Percentiles rank a stretch among this genome's conserved stretches.
Evolutionary conservation across 2,329 filamentous ascomycete genomes (phyloP).

Genomic region (Cladosporium sp.): DNA sequence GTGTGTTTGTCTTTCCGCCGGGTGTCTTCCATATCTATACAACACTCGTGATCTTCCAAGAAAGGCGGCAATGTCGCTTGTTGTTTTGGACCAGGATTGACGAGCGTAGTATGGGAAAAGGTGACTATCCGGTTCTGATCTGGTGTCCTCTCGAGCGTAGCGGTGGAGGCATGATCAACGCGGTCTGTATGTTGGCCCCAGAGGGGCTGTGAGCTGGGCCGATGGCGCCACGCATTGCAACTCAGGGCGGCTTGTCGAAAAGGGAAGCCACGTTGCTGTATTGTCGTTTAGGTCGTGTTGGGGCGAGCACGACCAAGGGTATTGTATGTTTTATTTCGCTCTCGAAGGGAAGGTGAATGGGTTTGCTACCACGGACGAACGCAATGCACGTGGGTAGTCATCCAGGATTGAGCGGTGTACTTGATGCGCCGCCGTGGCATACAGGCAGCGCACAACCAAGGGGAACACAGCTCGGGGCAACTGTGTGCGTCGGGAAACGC

Average conservation of each 20-base stretch:
- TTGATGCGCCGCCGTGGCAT: conserved; percentile 13
- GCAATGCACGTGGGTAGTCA: too few species aligned
- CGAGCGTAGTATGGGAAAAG: neutral
- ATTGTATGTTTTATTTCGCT: conserved; percentile 2
- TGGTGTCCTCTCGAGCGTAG: conserved; percentile 20
- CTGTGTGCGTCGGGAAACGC: too few species aligned
- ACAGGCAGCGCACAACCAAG: neutral
- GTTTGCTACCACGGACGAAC: conserved; percentile 6
- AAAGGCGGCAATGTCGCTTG: too few species aligned
- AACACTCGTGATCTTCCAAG: too few species aligned
- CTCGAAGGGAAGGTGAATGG: neutral
- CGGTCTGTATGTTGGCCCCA: conserved; percentile 8
- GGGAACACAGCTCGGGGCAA: too few species aligned
- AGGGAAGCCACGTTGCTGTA: conserved; percentile 14
- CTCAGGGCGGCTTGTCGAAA: conserved; percentile 10
- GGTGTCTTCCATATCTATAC: neutral
- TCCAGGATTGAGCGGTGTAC: conserved; percentile 7
- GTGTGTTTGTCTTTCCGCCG: conserved; percentile 17
- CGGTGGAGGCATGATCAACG: conserved; percentile 29
- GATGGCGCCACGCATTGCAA: conserved; percentile 13
- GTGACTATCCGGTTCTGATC: conserved; percentile 23
- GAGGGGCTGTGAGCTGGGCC: conserved; percentile 9
- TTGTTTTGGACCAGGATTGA: neutral
- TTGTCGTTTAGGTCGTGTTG: conserved; percentile 14
- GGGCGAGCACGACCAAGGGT: conserved; percentile 18